Conservation (phyloP, 345 rosid species). For the Balakata baccata region DNA sequence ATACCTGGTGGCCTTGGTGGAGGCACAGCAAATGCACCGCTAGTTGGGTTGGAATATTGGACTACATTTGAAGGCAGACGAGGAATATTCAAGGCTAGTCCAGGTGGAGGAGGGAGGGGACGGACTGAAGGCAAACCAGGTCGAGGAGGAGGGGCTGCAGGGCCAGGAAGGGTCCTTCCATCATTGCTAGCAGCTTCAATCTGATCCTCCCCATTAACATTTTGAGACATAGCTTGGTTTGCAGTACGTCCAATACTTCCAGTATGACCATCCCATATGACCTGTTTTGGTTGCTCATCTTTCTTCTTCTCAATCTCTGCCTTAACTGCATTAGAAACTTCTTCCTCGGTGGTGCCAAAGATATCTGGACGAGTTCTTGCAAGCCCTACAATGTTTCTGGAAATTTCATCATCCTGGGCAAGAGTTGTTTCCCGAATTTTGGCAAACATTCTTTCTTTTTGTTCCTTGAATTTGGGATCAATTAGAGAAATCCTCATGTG, state of each 20-base stretch:
- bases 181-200: constrained; percentile 40
- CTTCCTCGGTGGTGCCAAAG: constrained; percentile 91
- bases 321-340: constrained; percentile 89
- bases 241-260: constrained; percentile 95
- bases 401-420: constrained; percentile 89
- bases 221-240: constrained; percentile 77
- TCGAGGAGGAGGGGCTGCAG: constrained; percentile 78
- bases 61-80: constrained; percentile 54
- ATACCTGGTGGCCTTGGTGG: constrained; percentile 60
- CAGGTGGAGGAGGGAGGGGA: constrained; percentile 84
- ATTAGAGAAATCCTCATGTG: constrained; percentile 87
- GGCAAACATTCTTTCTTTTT: constrained; percentile 91
- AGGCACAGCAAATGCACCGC: constrained; percentile 46
- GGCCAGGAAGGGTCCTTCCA: constrained; percentile 66
- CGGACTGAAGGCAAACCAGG: constrained; percentile 61
- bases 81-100: constrained; percentile 72
- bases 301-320: constrained; percentile 92
- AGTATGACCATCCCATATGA: constrained; percentile 92
- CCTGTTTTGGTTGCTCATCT: constrained; percentile 89
- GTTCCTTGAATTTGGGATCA: constrained; percentile 91
- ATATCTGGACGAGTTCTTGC: constrained; percentile 90
- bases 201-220: constrained; percentile 53
- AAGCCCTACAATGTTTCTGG: constrained; percentile 81
- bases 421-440: constrained; percentile 89
- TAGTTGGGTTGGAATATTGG: constrained; percentile 43